Percentiles rank a stretch among this genome's conserved stretches.
Conservation (phyloP, 1,139 yeast genomes). For the Nakaseomyces kungkrabaensis region DNA sequence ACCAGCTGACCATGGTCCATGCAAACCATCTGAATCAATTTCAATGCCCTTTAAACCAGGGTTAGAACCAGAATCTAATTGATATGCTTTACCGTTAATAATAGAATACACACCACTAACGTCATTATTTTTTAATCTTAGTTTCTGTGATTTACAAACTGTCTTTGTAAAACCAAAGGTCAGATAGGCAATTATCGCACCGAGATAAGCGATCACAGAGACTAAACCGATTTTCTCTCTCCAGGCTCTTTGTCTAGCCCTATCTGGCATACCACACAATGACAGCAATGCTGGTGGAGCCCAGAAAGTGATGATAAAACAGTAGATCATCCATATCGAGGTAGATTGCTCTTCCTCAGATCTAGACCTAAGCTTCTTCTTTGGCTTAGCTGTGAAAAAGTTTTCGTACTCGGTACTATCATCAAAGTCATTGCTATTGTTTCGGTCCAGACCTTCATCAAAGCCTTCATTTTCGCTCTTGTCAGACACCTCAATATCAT, state of each 20-base stretch:
- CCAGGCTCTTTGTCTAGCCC: conserved; percentile 90
- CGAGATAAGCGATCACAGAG: conserved; percentile 62
- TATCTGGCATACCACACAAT: conserved; percentile 67
- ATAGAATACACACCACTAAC: conserved; percentile 55
- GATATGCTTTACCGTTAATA: conserved; percentile 75
- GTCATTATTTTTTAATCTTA: conserved; percentile 49
- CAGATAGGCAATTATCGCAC: conserved; percentile 70
- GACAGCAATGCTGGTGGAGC: conserved; percentile 71
- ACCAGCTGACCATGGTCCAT: conserved; percentile 82
- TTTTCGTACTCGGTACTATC: conserved; percentile 1
- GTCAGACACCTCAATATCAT: background rate
- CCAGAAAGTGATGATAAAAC: conserved; percentile 78
- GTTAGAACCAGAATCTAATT: conserved; percentile 58
- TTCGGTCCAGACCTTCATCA: background rate
- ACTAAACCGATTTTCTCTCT: conserved; percentile 86
- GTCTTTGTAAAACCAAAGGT: conserved; percentile 88
- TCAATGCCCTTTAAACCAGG: conserved; percentile 74
- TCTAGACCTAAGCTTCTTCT: conserved; percentile 5
- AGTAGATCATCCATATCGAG: conserved; percentile 74
- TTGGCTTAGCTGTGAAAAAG: background rate
- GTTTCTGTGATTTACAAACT: conserved; percentile 51
- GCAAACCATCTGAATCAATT: conserved; percentile 57
- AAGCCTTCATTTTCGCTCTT: background rate
- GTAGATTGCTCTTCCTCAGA: conserved; percentile 28
- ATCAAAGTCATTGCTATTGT: conserved; percentile 2